Evolutionary conservation across 352 stramenopile species (phyloP), one percentile per base, ranked within the genome.

Genomic region (Pythium utonaiense): DNA sequence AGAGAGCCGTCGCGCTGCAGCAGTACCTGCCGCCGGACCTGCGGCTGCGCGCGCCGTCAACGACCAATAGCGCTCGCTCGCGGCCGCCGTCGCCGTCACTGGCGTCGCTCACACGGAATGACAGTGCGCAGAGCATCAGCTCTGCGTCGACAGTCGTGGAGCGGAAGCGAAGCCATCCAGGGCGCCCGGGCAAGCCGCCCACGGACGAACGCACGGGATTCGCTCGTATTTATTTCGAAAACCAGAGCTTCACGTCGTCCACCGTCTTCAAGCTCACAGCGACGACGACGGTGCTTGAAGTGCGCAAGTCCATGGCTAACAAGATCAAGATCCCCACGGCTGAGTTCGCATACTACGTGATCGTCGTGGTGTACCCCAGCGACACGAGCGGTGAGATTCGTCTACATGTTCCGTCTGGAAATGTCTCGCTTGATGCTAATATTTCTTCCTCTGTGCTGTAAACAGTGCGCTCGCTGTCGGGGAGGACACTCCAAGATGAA

Each of bases 211-310:
- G 78, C 48, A 80, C 77, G 31, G 85, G 78, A 16, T 94, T 89
- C 62, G 85, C 80, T 28, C 73, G 85, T 40, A 94, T 94, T 65
- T 94, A 88, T 67, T 94, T 91, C 58, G 79, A 94, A 47, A 91
- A 85, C 66, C 74, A 86, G 44, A 88, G 57, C 62, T 91, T 92
- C 51, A 91, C 81, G 56, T 92, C 82, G 25, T 92, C 82, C 8
- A 91, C 82, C 2, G 80, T 94, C 25, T 89, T 94, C 66, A 88
- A 86, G 59, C 62, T 94, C 28, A 69, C 80, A 8, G 64, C 71
- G 30, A 83, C 55, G 8, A 94, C 77, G 34, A 91, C 77, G 0
- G 81, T 92, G 56, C 69, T 88, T 2, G 83, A 94, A 40, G 83
- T 93, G 47, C 69, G 85, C 41, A 74, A 83, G 68, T 89, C 78